Evolutionary conservation across 164 flowering plant species (phyloP), one percentile per base, ranked within the genome.

Genomic region (Nelumbo lutea): DNA sequence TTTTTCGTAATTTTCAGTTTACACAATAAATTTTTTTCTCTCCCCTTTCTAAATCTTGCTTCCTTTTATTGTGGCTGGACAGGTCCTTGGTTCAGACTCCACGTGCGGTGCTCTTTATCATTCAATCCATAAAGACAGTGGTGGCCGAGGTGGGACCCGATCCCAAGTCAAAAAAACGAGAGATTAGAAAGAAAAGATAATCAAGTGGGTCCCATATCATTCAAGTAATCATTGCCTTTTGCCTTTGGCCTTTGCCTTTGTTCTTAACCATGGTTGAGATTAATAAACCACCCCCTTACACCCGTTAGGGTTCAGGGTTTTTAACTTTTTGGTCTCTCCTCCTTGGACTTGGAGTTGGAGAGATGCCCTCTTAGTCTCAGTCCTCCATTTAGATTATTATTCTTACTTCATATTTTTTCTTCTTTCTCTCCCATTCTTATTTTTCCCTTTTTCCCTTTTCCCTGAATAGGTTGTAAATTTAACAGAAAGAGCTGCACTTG

Each of bases 81-180:
- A 83, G 87, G 75, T 76, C 74, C 82, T 76, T 82, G 85, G 79
- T 79, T 85, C 90, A 88, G 90, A 84, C 81, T 83, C 90, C 90
- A 88, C 90, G 93, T 88, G 93, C 87, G 86, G 83, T 80, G 84
- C 83, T 78, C 78, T 84, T 83, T 82, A 79, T 82, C 87, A 77
- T 86, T 84, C 85, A 84, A 80, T 82, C 82, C 82, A 79, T 77
- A 80, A 81, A 84, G 85, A 84, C 83, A 78, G 69, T 77, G 86
- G 79, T 75, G 83, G 81, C 79, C 73, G 41, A 53, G 61, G 72
- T 66, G 76, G 83, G 80, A 11, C 82, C 85, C 74, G 59, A 40
- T 39, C 14, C 73, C 77, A 75, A 81, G 83, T 79, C 82, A 80
- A 83, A 82, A 53, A 68, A 68, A 61, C 55, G 47, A 66, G 60